Evolutionary conservation across 2,329 filamentous ascomycete species (phyloP).

Genomic region (Penicillium sp.): DNA sequence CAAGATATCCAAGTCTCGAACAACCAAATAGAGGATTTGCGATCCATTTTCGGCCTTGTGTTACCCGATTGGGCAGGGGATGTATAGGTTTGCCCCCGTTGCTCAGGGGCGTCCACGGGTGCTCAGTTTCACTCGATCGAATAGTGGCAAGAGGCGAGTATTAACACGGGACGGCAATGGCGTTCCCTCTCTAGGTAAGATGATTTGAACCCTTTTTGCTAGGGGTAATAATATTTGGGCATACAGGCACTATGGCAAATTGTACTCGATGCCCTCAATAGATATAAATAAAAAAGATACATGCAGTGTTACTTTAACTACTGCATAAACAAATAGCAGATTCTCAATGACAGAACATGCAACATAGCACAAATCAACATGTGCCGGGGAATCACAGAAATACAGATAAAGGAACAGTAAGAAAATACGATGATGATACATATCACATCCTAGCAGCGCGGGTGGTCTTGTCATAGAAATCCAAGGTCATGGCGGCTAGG

Average conservation of each 20-base stretch:
- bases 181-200: too few relatives aligned
- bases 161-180: too few relatives aligned
- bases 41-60: too few relatives aligned
- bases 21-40: too few relatives aligned
- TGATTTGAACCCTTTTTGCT: too few relatives aligned
- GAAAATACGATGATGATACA: background rate
- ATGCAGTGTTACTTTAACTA: background rate
- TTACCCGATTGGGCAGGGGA: too few relatives aligned
- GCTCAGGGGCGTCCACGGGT: too few relatives aligned
- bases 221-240: background rate
- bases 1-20: too few relatives aligned
- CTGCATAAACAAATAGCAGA: background rate
- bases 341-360: background rate
- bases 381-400: slow-evolving; percentile 30
- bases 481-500: slow-evolving; percentile 81
- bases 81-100: too few relatives aligned
- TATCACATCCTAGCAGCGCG: slow-evolving; percentile 38
- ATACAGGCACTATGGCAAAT: background rate
- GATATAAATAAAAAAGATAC: background rate
- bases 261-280: background rate
- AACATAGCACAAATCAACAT: slow-evolving; percentile 23
- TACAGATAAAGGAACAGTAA: slow-evolving; percentile 10
- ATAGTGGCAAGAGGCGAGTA: too few relatives aligned
- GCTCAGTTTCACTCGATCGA: too few relatives aligned
- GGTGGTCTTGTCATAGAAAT: slow-evolving; percentile 74